Percentiles rank a stretch among this genome's conserved stretches.
These are phyloP conservation scores for Beauveria varroae DNA, from an alignment of 2,329 filamentous ascomycete genomes.

Conservation along the genomic window DNA sequence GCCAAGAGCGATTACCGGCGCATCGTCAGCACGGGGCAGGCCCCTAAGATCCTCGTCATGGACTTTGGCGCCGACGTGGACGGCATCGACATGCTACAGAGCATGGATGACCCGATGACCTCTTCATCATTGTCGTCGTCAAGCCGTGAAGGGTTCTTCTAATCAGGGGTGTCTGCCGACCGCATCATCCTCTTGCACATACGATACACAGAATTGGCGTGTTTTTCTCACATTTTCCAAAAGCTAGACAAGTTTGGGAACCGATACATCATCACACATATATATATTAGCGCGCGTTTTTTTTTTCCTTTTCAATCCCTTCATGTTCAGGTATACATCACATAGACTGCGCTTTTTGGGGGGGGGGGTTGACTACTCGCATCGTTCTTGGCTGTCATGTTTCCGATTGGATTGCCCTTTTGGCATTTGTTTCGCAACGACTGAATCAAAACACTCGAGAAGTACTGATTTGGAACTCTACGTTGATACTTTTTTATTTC, in stretches of 20 bases:
- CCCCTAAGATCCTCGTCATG: constrained; percentile 84
- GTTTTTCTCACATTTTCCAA: neutral
- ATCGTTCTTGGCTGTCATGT: neutral
- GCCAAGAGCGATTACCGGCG: constrained; percentile 93
- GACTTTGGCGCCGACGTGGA: constrained; percentile 69
- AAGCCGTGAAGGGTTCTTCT: neutral
- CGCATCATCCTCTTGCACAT: neutral
- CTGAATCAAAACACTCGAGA: too few species aligned
- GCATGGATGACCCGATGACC: constrained; percentile 14
- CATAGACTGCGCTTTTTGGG: neutral
- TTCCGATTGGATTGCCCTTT: neutral
- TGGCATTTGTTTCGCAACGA: neutral
- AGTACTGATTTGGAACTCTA: too few species aligned
- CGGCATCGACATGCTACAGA: constrained; percentile 53
- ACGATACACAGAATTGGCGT: neutral
- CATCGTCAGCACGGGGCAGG: constrained; percentile 91
- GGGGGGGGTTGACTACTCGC: too few species aligned
- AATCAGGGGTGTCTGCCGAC: neutral
- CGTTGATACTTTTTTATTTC: too few species aligned
- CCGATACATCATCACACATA: neutral
- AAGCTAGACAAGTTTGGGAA: neutral
- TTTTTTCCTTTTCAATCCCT: neutral
- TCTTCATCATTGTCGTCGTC: neutral
- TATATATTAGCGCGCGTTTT: neutral
- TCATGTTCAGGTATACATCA: neutral